Conservation (phyloP, 495 filamentous ascomycete species). For the Penicillium dipodomyicola region DNA sequence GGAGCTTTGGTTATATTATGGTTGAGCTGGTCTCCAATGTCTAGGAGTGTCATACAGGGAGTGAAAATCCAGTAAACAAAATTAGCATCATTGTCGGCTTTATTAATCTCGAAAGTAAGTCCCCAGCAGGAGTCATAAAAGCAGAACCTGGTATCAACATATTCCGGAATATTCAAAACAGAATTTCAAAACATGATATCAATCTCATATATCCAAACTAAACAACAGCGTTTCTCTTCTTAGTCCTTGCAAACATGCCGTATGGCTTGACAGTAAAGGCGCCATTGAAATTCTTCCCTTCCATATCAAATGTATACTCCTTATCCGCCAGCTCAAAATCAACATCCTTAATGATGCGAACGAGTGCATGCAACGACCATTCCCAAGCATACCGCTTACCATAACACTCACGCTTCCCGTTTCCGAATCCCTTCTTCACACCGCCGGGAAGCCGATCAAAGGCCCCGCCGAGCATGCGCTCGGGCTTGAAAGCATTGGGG, state of each 20-base stretch:
- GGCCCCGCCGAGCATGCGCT: conserved; percentile 66
- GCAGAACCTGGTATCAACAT: background rate
- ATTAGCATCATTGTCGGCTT: background rate
- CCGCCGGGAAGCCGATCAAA: conserved; percentile 57
- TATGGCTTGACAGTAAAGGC: conserved; percentile 39
- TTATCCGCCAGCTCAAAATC: conserved; percentile 45
- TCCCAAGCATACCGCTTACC: conserved; percentile 67
- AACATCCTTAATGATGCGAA: conserved; percentile 42
- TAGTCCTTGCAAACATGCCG: conserved; percentile 5
- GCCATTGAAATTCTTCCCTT: conserved; percentile 35
- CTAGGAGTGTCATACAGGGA: background rate
- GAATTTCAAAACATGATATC: background rate
- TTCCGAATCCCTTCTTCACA: conserved; percentile 69
- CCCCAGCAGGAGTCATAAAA: background rate
- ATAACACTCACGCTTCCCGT: conserved; percentile 66
- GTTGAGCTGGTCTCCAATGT: background rate
- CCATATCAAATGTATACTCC: conserved; percentile 30
- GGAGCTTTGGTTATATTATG: too few species aligned
- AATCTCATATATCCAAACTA: background rate
- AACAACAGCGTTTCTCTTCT: background rate
- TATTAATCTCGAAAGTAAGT: background rate
- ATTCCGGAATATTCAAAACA: background rate
- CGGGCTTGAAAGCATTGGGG: conserved; percentile 60
- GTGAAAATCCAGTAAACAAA: background rate
- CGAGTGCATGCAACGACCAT: conserved; percentile 44